Percentiles rank a stretch among this genome's conserved stretches.
Conservation (phyloP, 176 grass and related monocot genomes). For the Zea luxurians region DNA sequence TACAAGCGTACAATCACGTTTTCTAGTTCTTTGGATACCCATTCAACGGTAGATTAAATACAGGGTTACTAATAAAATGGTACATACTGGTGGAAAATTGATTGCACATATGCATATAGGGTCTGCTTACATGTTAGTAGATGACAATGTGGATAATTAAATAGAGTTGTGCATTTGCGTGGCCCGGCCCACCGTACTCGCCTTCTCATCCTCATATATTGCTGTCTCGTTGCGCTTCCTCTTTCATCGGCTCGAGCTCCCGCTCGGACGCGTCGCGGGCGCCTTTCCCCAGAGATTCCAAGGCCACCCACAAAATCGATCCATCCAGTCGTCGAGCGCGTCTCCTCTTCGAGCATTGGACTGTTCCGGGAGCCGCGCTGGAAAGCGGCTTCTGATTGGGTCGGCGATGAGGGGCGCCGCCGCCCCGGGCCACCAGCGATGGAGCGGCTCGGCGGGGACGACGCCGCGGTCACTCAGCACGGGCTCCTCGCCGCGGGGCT, state of each 20-base stretch:
- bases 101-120: too few species aligned
- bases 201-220: conserved; percentile 37
- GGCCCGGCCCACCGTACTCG: conserved; percentile 29
- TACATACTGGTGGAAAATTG: too few species aligned
- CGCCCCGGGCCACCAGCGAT: conserved; percentile 39
- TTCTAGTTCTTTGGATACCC: too few species aligned
- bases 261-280: conserved; percentile 47
- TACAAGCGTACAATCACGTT: too few species aligned
- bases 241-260: conserved; percentile 38
- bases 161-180: conserved; percentile 10
- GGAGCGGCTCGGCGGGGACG: conserved; percentile 54
- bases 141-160: conserved; percentile 5
- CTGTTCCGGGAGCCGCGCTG: conserved; percentile 30
- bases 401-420: conserved; percentile 47
- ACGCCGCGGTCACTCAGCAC: conserved; percentile 59
- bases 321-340: conserved; percentile 5
- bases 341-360: conserved; percentile 17
- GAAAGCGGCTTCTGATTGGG: background rate
- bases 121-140: too few species aligned
- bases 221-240: conserved; percentile 36
- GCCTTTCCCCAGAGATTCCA: conserved; percentile 34
- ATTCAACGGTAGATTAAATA: too few species aligned
- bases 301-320: conserved; percentile 18
- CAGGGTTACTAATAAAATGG: too few species aligned
- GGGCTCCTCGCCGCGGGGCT: conserved; percentile 64